Base-by-base conservation (phyloP, 2,329 filamentous ascomycete genomes). In the Beauveria varroae region DNA sequence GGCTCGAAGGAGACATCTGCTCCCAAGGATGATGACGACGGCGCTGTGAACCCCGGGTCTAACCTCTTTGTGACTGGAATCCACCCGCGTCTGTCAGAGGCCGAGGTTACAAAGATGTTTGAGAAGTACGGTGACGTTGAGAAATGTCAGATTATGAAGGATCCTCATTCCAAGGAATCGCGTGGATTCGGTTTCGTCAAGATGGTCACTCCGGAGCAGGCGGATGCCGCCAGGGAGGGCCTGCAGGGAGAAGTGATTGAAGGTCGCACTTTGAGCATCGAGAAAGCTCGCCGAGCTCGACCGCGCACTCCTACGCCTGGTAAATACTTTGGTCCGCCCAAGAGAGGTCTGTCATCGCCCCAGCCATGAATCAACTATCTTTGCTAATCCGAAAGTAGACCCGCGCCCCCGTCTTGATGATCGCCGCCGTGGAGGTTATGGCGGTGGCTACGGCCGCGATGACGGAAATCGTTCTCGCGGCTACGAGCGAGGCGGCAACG, bases 21-120 rank as follows among this genome's bases (percentile, higher is more conserved):
- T 66, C 73, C 74, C 63, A 75, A 74, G 65, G 78, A 79, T 46
- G 91, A 85, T 64, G 91, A 96, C 68, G 88, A 91, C 70, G 89
- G 89, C 68, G 88, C 93, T 65, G 74, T 89, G 72, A 99, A 99
- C 79, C 90, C 92, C 65, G 95, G 95, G 68, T 97, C 95, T 67
- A 99, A 99, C 80, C 89, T 99, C 63, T 99, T 99, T 75, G 95
- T 99, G 67, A 99, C 95, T 65, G 95, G 95, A 69, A 99, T 99
- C 67, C 92, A 98, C 75, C 95, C 95, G 62, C 90, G 90, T 70
- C 85, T 99, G 67, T 87, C 85, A 53, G 95, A 99, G 76, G 84
- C 87, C 18, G 95, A 98, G 73, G 91, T 99, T 64, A 89, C 90
- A 60, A 92, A 92, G 74, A 87, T 99, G 67, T 99, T 99, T 72